Evolutionary conservation across 176 grass and related monocot species (phyloP).

Genomic region (Zoysia japonica): DNA sequence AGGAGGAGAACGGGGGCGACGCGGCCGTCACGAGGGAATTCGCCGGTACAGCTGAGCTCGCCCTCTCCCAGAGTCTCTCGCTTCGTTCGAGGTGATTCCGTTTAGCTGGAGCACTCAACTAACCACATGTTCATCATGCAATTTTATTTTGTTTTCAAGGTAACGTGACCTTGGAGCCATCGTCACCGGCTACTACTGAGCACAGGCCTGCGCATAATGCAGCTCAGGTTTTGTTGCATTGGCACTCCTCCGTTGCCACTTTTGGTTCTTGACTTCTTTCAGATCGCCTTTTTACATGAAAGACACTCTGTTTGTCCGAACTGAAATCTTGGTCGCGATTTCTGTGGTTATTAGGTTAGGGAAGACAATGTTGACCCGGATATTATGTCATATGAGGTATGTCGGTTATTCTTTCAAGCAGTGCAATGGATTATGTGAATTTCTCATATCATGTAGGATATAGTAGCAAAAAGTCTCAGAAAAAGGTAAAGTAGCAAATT

Average conservation of each 20-base stretch:
- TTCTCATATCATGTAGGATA: background rate
- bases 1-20: slow-evolving; percentile 55
- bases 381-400: slow-evolving; percentile 90
- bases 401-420: background rate
- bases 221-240: slow-evolving; percentile 53
- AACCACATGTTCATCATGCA: slow-evolving; percentile 33
- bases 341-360: slow-evolving; percentile 42
- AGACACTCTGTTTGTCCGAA: slow-evolving; percentile 16
- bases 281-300: slow-evolving; percentile 8
- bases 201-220: slow-evolving; percentile 47
- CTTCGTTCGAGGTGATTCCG: slow-evolving; percentile 42
- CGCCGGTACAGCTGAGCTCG: slow-evolving; percentile 35
- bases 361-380: slow-evolving; percentile 73
- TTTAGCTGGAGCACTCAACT: slow-evolving; percentile 43
- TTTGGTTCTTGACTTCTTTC: slow-evolving; percentile 2
- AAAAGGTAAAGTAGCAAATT: background rate
- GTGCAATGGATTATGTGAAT: background rate
- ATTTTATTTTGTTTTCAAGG: slow-evolving; percentile 40
- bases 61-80: slow-evolving; percentile 17
- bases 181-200: slow-evolving; percentile 44
- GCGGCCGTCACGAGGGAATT: slow-evolving; percentile 46
- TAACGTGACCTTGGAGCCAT: slow-evolving; percentile 49
- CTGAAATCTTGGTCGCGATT: background rate
- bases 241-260: slow-evolving; percentile 22
- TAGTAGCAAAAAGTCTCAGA: background rate